phyloP scores from a whole-genome alignment of 2,329 filamentous ascomycete genomes.

The Pseudogymnoascus sp. region DNA sequence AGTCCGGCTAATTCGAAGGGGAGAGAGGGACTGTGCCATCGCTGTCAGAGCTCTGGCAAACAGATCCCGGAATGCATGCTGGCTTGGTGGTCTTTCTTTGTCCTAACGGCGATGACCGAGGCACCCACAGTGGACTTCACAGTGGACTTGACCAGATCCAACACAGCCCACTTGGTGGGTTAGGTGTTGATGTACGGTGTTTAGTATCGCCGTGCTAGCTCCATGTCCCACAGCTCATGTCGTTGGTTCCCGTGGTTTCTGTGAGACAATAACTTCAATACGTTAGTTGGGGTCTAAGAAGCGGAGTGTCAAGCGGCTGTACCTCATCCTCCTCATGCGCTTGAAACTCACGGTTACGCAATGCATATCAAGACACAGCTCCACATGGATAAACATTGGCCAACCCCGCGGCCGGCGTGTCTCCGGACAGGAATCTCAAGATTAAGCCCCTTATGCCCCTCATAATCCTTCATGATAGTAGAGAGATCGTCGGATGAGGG shows the following conservation, averaged over 20 bases:
- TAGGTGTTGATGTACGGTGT: background rate
- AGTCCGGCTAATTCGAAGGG: constrained; percentile 5
- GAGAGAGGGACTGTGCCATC: background rate
- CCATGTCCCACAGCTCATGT: background rate
- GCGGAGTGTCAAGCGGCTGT: constrained; percentile 1
- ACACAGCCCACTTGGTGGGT: background rate
- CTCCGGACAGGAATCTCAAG: background rate
- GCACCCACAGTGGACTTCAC: background rate
- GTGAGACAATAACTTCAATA: background rate
- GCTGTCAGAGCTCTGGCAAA: background rate
- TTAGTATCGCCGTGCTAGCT: background rate
- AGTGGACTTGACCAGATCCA: background rate
- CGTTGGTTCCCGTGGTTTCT: background rate
- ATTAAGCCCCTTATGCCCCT: background rate
- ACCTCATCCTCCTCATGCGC: background rate
- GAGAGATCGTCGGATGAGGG: background rate
- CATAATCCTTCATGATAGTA: background rate
- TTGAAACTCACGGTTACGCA: background rate
- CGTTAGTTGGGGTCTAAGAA: constrained; percentile 1
- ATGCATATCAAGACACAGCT: background rate
- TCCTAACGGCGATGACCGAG: constrained; percentile 1
- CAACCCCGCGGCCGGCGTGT: background rate
- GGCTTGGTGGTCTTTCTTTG: background rate
- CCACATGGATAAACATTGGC: constrained; percentile 3
- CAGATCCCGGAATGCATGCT: background rate